Evolutionary conservation across 164 flowering plant species (phyloP).

Genomic region (Liriodendron chinense): DNA sequence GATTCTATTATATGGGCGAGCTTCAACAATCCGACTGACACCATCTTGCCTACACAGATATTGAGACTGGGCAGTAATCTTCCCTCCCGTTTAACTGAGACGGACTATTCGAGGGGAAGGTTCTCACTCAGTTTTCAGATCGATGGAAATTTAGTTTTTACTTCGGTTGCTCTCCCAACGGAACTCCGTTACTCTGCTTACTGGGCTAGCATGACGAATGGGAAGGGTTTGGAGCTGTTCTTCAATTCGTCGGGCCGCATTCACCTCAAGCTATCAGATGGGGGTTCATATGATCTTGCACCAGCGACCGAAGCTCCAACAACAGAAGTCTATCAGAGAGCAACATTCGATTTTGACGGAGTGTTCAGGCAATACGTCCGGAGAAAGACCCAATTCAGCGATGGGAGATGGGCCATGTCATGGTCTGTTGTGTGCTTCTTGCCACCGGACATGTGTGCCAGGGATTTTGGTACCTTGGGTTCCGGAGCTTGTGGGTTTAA

Average conservation of each 20-base stretch:
- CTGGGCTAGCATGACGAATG: background rate
- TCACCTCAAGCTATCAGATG: conserved; percentile 16
- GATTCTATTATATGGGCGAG: conserved; percentile 23
- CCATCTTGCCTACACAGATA: conserved; percentile 34
- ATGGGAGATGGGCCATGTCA: conserved; percentile 2
- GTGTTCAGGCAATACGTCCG: conserved; percentile 30
- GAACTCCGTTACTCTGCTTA: background rate
- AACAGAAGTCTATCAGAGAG: conserved; percentile 31
- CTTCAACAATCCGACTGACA: conserved; percentile 37
- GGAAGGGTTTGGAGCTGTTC: conserved; percentile 14
- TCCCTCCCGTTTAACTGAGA: conserved; percentile 13
- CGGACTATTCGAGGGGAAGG: conserved; percentile 17
- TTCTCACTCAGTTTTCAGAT: conserved; percentile 8
- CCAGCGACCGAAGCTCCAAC: conserved; percentile 1
- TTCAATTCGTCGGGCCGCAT: conserved; percentile 34
- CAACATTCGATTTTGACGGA: conserved; percentile 42
- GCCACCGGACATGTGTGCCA: conserved; percentile 9
- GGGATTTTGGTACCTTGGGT: background rate
- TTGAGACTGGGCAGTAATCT: conserved; percentile 8
- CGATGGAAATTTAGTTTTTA: conserved; percentile 35
- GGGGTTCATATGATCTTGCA: conserved; percentile 16
- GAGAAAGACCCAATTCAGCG: conserved; percentile 15
- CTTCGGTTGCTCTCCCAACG: conserved; percentile 2
- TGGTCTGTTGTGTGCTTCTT: background rate
- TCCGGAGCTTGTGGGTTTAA: conserved; percentile 47